These are phyloP conservation scores for Capsicum pubescens DNA, from an alignment of 257 asterid species.

Conservation along the genomic window DNA sequence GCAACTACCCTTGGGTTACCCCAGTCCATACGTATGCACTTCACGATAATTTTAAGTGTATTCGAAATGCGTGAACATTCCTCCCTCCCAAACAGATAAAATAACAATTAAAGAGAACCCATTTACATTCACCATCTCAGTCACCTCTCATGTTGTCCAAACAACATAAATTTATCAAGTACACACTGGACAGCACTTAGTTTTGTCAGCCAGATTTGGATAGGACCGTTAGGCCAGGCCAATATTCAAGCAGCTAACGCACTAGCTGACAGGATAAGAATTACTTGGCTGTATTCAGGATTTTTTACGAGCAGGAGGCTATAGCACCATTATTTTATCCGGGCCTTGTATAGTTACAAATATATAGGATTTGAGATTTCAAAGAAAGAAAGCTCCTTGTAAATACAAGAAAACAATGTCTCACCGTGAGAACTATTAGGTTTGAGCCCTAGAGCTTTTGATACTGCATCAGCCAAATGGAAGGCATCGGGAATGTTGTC, in stretches of 20 bases:
- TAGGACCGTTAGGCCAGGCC: not conserved
- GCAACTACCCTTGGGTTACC: not conserved
- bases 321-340: not conserved
- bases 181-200: not conserved
- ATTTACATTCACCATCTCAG: not conserved
- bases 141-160: not conserved
- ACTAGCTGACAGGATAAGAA: constrained; percentile 4
- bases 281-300: not conserved
- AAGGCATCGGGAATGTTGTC: constrained; percentile 94
- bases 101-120: not conserved
- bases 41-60: not conserved
- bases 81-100: not conserved
- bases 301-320: not conserved
- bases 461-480: constrained; percentile 81
- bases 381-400: not conserved
- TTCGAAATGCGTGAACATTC: not conserved
- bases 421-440: constrained; percentile 58
- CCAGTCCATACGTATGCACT: not conserved
- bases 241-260: not conserved
- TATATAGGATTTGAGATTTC: not conserved
- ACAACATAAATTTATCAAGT: not conserved
- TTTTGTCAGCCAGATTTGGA: not conserved
- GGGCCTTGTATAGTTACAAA: not conserved
- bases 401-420: constrained; percentile 29
- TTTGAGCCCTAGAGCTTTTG: constrained; percentile 57